These are phyloP conservation scores for Penicillium sp. DNA, from an alignment of 2,329 filamentous ascomycete genomes.

Conservation along the genomic window DNA sequence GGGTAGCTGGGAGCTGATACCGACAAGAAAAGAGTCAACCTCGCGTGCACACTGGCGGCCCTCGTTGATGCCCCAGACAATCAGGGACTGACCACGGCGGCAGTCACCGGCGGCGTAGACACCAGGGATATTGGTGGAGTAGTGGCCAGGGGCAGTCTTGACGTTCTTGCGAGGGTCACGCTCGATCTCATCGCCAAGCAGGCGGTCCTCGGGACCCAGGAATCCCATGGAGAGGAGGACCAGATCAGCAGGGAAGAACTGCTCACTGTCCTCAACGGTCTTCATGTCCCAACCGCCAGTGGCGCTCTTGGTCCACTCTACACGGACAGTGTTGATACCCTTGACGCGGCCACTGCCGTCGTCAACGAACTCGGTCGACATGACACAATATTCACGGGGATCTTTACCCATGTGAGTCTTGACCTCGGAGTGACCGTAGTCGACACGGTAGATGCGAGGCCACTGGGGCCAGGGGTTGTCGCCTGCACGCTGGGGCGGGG, in stretches of 20 bases:
- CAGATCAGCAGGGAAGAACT: constrained; percentile 94
- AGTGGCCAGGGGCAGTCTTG: constrained; percentile 84
- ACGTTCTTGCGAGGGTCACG: constrained; percentile 92
- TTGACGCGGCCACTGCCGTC: constrained; percentile 83
- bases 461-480: constrained; percentile 99
- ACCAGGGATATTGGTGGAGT: constrained; percentile 80
- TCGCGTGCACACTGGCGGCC: constrained; percentile 89
- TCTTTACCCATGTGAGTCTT: constrained; percentile 95
- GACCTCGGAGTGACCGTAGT: constrained; percentile 94
- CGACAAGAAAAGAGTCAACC: constrained; percentile 81
- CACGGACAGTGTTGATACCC: constrained; percentile 91
- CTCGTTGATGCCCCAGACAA: constrained; percentile 98
- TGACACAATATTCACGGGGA: constrained; percentile 94
- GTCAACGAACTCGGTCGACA: constrained; percentile 94
- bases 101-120: constrained; percentile 95
- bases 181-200: constrained; percentile 82
- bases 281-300: constrained; percentile 98
- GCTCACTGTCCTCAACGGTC: constrained; percentile 85
- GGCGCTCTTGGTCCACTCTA: constrained; percentile 90
- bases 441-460: constrained; percentile 96
- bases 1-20: constrained; percentile 68
- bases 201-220: constrained; percentile 83
- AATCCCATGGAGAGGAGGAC: constrained; percentile 97
- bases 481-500: constrained; percentile 78
- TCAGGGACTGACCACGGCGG: constrained; percentile 87